A percentile compares a stretch with the other conserved stretches of the same genome.
These are phyloP conservation scores for Rhodamnia rubescens DNA, from an alignment of 345 rosid species.

Conservation along the genomic window DNA sequence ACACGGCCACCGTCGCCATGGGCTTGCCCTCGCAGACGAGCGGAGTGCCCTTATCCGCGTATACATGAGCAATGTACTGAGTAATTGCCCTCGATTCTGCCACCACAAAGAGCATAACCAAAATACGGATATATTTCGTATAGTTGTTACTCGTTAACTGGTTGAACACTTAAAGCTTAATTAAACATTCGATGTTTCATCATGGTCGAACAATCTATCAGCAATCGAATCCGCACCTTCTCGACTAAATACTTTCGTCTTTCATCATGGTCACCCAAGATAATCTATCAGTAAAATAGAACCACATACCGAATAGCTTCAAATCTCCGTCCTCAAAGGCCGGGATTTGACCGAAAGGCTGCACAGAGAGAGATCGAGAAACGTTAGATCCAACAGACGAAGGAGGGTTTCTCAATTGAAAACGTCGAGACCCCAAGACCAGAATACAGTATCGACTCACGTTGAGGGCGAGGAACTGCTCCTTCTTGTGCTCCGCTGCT, in stretches of 20 bases:
- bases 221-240: too few relatives aligned
- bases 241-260: neutral
- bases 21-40: constrained; percentile 24
- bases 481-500: constrained; percentile 15
- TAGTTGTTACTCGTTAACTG: neutral
- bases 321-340: constrained; percentile 56
- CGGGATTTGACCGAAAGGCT: constrained; percentile 81
- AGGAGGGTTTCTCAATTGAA: constrained; percentile 4
- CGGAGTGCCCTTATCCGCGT: constrained; percentile 42
- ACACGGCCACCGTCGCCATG: constrained; percentile 20
- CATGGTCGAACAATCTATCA: too few relatives aligned
- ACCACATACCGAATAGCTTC: constrained; percentile 46
- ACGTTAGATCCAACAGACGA: constrained; percentile 27
- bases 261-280: neutral
- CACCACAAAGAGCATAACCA: neutral
- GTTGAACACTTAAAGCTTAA: neutral
- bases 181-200: neutral
- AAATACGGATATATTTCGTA: neutral
- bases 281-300: neutral
- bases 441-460: constrained; percentile 6
- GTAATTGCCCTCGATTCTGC: constrained; percentile 83
- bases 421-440: neutral
- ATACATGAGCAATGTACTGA: constrained; percentile 34
- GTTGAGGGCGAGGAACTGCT: constrained; percentile 7
- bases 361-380: constrained; percentile 40